These are phyloP conservation scores for Tylopilus rubrobrunneus DNA, from an alignment of 768 basidiomycete genomes.

Conservation along the genomic window DNA sequence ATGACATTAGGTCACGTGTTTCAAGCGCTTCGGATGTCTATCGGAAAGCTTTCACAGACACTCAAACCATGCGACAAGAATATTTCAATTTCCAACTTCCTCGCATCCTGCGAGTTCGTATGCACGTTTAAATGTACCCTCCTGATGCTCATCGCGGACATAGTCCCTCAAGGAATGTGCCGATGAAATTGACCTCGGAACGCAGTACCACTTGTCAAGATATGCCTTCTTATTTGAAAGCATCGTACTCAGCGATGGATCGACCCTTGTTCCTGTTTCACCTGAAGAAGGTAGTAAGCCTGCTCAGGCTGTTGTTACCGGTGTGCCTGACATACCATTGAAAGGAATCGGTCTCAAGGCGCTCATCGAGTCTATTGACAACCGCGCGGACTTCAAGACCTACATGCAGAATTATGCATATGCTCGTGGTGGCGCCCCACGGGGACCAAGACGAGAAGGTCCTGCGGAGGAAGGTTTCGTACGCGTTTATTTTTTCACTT, in stretches of 20 bases:
- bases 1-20: slow-evolving; percentile 85
- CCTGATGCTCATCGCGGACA: slow-evolving; percentile 9
- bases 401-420: slow-evolving; percentile 99
- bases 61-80: slow-evolving; percentile 88
- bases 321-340: neutral
- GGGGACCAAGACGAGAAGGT: slow-evolving; percentile 85
- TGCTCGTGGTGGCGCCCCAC: slow-evolving; percentile 62
- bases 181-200: slow-evolving; percentile 96
- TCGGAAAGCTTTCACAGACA: slow-evolving; percentile 85
- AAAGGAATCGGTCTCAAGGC: slow-evolving; percentile 74
- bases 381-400: slow-evolving; percentile 88
- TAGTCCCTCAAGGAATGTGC: slow-evolving; percentile 91
- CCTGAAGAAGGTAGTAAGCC: slow-evolving; percentile 65
- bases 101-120: slow-evolving; percentile 81
- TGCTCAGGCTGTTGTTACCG: neutral
- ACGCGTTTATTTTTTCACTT: slow-evolving; percentile 33
- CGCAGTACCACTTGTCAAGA: slow-evolving; percentile 92
- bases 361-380: slow-evolving; percentile 89
- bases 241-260: slow-evolving; percentile 83
- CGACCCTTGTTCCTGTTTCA: slow-evolving; percentile 70
- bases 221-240: slow-evolving; percentile 95
- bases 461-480: slow-evolving; percentile 93
- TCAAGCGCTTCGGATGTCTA: slow-evolving; percentile 85
- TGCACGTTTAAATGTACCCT: neutral
- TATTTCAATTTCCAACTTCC: slow-evolving; percentile 98